Conservation (phyloP, 2,329 filamentous ascomycete genomes). For the Hymenoscyphus infarciens region DNA sequence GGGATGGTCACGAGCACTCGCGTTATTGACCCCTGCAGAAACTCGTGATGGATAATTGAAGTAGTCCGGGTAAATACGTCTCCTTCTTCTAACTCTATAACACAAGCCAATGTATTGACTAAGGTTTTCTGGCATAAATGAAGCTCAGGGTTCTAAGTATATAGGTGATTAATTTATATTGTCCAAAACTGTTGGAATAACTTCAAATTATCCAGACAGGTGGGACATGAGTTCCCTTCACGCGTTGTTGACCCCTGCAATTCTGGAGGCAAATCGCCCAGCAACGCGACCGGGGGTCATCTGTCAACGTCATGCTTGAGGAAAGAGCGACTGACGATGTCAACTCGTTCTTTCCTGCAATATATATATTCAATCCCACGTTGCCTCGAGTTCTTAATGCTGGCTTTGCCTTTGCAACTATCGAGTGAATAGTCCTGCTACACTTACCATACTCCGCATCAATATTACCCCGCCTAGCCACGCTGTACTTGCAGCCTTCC, state of each 20-base stretch:
- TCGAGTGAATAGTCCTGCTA: no score
- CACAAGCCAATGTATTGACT: no score
- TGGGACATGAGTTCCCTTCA: constrained; percentile 15
- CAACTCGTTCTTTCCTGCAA: background rate
- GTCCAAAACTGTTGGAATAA: background rate
- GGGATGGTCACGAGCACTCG: constrained; percentile 10
- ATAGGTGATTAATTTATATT: background rate
- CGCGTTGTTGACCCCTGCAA: background rate
- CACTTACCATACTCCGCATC: no score
- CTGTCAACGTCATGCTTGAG: constrained; percentile 26
- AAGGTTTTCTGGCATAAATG: background rate
- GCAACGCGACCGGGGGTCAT: constrained; percentile 14
- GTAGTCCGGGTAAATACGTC: background rate
- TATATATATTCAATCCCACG: background rate
- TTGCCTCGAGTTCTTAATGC: background rate
- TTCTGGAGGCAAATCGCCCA: background rate
- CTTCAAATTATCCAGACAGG: background rate
- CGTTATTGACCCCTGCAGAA: constrained; percentile 18
- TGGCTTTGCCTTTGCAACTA: no score
- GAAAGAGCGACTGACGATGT: background rate
- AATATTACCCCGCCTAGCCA: no score
- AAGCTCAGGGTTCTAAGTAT: background rate
- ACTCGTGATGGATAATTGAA: constrained; percentile 1
- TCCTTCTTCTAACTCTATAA: no score
- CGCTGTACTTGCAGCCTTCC: no score